Conservation (phyloP, 2,329 filamentous ascomycete genomes). For the Fusarium torulosum region DNA sequence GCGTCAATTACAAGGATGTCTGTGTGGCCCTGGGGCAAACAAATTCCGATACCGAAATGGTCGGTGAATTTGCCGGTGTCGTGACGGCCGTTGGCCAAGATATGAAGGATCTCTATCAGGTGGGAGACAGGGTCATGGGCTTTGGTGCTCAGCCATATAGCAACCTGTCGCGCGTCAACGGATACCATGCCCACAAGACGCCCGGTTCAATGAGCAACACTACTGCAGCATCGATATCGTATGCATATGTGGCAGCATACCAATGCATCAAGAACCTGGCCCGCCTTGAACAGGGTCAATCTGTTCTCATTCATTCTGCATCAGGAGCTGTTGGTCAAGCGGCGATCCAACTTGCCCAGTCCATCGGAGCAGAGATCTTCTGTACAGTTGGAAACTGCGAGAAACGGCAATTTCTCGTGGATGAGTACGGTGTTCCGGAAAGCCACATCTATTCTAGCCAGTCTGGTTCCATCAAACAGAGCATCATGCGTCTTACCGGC, state of each 20-base stretch:
- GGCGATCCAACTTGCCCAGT: background rate
- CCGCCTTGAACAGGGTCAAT: background rate
- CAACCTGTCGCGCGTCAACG: conserved; percentile 8
- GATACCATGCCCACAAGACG: conserved; percentile 1
- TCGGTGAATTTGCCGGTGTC: conserved; percentile 1
- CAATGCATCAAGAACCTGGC: conserved; percentile 8
- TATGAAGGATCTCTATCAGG: background rate
- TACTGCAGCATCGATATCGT: background rate
- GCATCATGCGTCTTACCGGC: conserved; percentile 2
- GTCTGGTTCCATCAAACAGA: background rate
- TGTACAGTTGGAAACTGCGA: conserved; percentile 3
- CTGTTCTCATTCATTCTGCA: conserved; percentile 12
- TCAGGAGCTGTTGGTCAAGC: conserved; percentile 11
- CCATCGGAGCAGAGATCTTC: background rate
- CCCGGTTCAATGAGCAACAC: background rate
- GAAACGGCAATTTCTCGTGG: background rate
- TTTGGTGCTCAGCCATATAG: conserved; percentile 15
- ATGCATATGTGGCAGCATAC: conserved; percentile 2
- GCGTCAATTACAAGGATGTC: conserved; percentile 8
- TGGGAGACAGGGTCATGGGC: conserved; percentile 14
- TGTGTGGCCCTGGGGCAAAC: conserved; percentile 4
- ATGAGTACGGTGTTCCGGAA: background rate
- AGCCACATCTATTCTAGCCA: conserved; percentile 2
- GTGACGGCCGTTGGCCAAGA: background rate
- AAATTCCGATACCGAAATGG: background rate